Conservation (phyloP, 2,329 filamentous ascomycete genomes). For the Dothiorella sarmentorum region DNA sequence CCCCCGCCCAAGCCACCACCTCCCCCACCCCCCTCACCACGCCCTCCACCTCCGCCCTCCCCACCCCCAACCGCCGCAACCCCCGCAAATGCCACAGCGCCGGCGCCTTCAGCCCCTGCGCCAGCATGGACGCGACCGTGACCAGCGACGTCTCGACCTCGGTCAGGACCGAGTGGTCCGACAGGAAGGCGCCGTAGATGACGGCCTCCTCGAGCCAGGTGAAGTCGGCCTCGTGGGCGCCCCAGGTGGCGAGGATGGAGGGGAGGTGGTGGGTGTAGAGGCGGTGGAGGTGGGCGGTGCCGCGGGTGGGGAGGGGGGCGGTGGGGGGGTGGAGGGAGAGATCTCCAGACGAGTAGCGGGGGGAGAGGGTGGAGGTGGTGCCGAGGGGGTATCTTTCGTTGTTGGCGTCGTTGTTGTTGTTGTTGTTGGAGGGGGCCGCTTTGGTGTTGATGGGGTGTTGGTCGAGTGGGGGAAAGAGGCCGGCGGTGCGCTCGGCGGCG, state of each 20-base stretch:
- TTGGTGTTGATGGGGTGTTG: neutral
- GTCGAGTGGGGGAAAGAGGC: neutral
- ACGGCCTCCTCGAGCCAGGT: slow-evolving; percentile 53
- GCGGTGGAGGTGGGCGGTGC: neutral
- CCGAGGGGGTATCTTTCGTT: neutral
- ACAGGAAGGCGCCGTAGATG: slow-evolving; percentile 58
- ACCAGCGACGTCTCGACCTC: slow-evolving; percentile 55
- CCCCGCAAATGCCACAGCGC: slow-evolving; percentile 57
- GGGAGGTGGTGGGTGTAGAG: neutral
- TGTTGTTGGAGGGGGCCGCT: neutral
- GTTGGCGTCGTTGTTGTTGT: too few species aligned
- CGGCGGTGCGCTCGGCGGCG: neutral
- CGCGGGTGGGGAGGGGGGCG: neutral
- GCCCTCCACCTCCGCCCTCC: slow-evolving; percentile 42
- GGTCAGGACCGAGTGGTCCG: slow-evolving; percentile 53
- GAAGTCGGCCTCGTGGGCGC: slow-evolving; percentile 8
- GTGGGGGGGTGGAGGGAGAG: too few species aligned
- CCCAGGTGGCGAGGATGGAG: neutral
- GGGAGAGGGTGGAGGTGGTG: neutral
- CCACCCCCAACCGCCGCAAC: slow-evolving; percentile 48
- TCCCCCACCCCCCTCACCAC: slow-evolving; percentile 39
- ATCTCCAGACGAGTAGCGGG: neutral
- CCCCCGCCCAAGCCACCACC: neutral
- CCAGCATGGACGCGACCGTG: slow-evolving; percentile 55
- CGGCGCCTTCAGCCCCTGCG: slow-evolving; percentile 53